Evolutionary conservation across 352 stramenopile species (phyloP).

Genomic region (Blastocystis hominis): DNA sequence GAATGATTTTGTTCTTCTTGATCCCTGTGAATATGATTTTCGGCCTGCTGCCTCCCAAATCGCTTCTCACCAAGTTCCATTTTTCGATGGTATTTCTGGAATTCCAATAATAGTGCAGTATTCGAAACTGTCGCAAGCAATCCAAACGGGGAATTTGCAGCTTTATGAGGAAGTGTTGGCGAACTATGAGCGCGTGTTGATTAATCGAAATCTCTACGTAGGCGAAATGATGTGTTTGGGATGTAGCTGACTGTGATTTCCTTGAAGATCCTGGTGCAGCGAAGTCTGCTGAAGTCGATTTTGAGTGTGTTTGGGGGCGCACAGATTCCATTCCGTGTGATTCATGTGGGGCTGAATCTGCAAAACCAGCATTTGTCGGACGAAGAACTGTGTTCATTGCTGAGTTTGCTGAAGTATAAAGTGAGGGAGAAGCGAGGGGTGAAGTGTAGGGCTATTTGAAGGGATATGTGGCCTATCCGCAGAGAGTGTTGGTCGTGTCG

Average conservation of each 20-base stretch:
- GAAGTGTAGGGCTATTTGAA: conserved; percentile 4
- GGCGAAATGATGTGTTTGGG: background rate
- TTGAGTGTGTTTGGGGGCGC: background rate
- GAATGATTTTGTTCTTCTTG: background rate
- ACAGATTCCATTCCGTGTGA: background rate
- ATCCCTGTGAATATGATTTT: conserved; percentile 32
- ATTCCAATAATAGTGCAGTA: background rate
- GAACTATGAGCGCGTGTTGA: background rate
- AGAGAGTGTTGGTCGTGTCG: background rate
- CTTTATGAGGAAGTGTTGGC: background rate
- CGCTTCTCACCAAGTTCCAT: background rate
- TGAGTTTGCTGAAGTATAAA: conserved; percentile 15
- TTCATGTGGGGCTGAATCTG: background rate
- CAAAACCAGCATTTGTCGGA: background rate
- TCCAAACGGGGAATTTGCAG: background rate
- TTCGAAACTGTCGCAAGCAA: background rate
- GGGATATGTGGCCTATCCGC: background rate
- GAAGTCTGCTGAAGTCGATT: background rate
- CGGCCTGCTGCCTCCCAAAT: background rate
- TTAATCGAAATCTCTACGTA: background rate
- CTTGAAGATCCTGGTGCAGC: background rate
- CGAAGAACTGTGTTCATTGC: background rate
- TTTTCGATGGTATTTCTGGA: background rate
- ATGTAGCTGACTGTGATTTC: background rate
- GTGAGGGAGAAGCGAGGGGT: background rate